Conservation (phyloP, 306 rosid genomes). For the Ormosia semicastrata region DNA sequence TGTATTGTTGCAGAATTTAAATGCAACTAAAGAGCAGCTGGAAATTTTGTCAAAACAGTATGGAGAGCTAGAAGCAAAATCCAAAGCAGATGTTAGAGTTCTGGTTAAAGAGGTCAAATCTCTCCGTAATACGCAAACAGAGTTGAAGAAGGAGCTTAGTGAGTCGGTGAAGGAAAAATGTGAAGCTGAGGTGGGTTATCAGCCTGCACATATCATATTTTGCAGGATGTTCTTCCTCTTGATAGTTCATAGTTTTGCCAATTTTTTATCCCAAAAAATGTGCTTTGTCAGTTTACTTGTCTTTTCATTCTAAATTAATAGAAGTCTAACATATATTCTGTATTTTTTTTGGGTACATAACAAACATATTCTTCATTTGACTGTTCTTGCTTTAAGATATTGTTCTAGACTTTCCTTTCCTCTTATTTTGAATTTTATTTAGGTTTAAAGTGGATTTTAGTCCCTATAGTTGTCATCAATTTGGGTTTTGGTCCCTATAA, state of each 20-base stretch:
- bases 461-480: no score
- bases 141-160: conserved; percentile 69
- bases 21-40: conserved; percentile 67
- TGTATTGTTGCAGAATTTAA: conserved; percentile 48
- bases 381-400: background rate
- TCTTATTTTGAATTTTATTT: conserved; percentile 1
- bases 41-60: conserved; percentile 64
- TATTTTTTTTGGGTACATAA: background rate
- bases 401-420: background rate
- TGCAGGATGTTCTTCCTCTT: background rate
- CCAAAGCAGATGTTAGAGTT: conserved; percentile 86
- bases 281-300: background rate
- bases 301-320: background rate
- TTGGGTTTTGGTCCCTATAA: no score
- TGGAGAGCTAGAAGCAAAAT: conserved; percentile 84
- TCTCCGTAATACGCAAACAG: conserved; percentile 69
- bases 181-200: conserved; percentile 52
- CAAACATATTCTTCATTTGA: background rate
- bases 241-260: background rate
- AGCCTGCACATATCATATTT: conserved; percentile 9
- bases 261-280: background rate
- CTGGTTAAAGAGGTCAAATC: conserved; percentile 95
- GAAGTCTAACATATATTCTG: background rate
- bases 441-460: no score
- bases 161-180: conserved; percentile 50